A percentile compares a stretch with the other conserved stretches of the same genome.
Evolutionary conservation across 2,329 filamentous ascomycete species (phyloP).

Genomic region (Neofusicoccum cordaticola): DNA sequence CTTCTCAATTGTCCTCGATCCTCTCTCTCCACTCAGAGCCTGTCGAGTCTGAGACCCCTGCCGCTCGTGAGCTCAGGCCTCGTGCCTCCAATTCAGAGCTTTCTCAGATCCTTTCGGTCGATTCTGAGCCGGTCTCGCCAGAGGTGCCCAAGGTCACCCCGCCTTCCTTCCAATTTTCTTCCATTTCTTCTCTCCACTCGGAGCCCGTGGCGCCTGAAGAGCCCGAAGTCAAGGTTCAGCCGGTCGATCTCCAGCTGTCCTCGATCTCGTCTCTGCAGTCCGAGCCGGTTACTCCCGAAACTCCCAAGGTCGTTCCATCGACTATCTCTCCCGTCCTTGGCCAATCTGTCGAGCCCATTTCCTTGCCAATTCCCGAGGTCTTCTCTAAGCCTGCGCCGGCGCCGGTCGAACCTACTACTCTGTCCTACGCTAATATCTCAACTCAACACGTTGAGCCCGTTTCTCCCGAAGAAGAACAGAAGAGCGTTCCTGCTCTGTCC

Average conservation of each 20-base stretch:
- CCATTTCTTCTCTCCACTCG: constrained; percentile 11
- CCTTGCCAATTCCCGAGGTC: constrained; percentile 7
- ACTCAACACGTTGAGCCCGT: constrained; percentile 31
- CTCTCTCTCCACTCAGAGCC: constrained; percentile 13
- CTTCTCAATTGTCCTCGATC: constrained; percentile 4
- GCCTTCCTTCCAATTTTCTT: constrained; percentile 3
- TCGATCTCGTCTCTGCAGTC: constrained; percentile 21
- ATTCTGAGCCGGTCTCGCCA: constrained; percentile 20
- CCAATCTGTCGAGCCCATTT: constrained; percentile 19
- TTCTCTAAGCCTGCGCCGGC: neutral
- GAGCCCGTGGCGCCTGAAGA: constrained; percentile 7
- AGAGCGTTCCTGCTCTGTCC: constrained; percentile 20
- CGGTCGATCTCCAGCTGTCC: constrained; percentile 14
- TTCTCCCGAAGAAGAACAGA: constrained; percentile 15
- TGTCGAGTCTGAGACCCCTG: constrained; percentile 1
- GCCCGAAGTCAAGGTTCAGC: constrained; percentile 13
- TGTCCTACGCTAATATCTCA: constrained; percentile 30
- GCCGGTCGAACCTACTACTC: constrained; percentile 22
- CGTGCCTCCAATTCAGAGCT: neutral
- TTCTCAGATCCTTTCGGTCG: neutral
- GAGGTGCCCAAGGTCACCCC: neutral
- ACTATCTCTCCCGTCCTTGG: neutral
- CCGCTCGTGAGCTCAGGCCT: neutral
- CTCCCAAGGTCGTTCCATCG: neutral
- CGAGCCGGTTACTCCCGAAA: constrained; percentile 20